Base-by-base conservation (phyloP, 83 land plant species). In the Isoetes engelmannii region DNA sequence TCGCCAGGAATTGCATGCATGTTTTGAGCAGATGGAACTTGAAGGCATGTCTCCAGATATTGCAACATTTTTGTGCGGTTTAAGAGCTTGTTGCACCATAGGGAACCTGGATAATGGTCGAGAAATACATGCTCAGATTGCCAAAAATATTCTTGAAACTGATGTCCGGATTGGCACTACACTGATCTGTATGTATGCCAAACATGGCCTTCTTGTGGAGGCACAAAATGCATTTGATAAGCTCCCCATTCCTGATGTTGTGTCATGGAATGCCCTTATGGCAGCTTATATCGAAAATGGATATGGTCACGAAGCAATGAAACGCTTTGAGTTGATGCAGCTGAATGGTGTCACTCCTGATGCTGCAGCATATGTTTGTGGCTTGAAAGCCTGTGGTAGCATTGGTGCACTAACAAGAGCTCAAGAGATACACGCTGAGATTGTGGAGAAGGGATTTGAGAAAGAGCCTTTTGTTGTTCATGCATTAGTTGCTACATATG, bases 261-360 rank as follows among this genome's bases (percentile, higher is more conserved):
- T 58, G 61, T n/a, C 61, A 58, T 69, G 71, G 71, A 69, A 12
- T 55, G 71, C 71, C 10, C 71, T 69, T 20, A 69, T 69, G 43
- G 15, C 67, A 55, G 71, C 67, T 7, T 21, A 69, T 56, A 45
- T 45, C 19, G 57, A 69, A 15, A 12, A 60, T 15, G 69, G 69
- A 13, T 64, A n/a, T 57, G 20, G 17, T 21, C 10, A 55, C 4
- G 69, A 69, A 37, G 3, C 61, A 55, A 6, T 69, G 19, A 5
- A 20, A n/a, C 20, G 20, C 12, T 57, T 48, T 17, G 13, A 51
- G 20, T 15, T 13, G 17, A 69, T 69, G 71, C 44, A 54, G 56
- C 37, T 28, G 37, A 28, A 28, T 28, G 37, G 37, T 28, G 37
- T 28, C 37, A 2, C 37, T 28, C 37, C 37, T 28, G 37, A 28